Conservation (phyloP, 2,329 filamentous ascomycete species). For the Claviceps sp. region DNA sequence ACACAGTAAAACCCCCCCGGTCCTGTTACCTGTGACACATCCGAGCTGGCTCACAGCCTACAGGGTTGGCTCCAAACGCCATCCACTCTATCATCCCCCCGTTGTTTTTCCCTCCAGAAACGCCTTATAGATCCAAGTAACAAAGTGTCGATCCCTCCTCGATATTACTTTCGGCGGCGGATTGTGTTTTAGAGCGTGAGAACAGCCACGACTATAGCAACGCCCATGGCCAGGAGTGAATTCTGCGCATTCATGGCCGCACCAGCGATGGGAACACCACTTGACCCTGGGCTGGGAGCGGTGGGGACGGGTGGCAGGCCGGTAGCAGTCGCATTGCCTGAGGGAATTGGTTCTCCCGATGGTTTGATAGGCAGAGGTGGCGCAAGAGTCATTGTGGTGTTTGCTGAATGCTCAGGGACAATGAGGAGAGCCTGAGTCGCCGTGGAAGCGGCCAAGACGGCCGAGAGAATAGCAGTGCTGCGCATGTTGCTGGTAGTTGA, state of each 20-base stretch:
- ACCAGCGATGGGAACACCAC: not conserved
- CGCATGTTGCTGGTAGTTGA: conserved; percentile 10
- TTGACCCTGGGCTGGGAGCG: not conserved
- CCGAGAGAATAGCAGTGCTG: conserved; percentile 7
- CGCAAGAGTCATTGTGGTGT: not conserved
- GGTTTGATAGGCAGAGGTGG: not conserved
- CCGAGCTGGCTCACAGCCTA: not conserved
- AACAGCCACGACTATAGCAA: conserved; percentile 5
- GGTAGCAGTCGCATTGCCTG: conserved; percentile 1
- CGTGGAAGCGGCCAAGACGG: conserved; percentile 8
- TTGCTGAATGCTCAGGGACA: not conserved
- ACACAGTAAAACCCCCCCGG: too few relatives aligned
- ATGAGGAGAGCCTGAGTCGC: not conserved
- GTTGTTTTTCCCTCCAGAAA: not conserved
- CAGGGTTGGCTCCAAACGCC: not conserved
- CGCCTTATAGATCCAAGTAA: not conserved
- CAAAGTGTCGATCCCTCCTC: not conserved
- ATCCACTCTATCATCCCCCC: not conserved
- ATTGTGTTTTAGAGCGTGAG: conserved; percentile 2
- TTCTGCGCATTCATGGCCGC: conserved; percentile 4
- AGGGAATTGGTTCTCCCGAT: not conserved
- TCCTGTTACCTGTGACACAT: not conserved
- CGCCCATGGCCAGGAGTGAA: conserved; percentile 6
- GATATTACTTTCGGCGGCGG: not conserved
- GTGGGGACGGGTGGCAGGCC: conserved; percentile 1